Evolutionary conservation across 352 stramenopile genomes (phyloP).

Genomic region (Aphanomyces stellatus): DNA sequence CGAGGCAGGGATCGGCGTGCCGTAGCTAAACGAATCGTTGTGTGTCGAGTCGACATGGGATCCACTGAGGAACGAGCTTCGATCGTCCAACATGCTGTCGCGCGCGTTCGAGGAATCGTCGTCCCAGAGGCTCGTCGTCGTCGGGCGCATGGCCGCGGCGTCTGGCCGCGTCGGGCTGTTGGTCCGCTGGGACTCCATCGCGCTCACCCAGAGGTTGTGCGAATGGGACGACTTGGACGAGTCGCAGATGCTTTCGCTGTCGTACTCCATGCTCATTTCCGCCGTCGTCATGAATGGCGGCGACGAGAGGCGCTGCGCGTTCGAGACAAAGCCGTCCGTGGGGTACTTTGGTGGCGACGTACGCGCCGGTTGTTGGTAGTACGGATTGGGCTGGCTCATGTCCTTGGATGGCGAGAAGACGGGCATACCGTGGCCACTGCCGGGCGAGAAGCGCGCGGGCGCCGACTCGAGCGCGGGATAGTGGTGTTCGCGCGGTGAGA

Average conservation of each 20-base stretch:
- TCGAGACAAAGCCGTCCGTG: neutral
- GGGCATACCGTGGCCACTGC: neutral
- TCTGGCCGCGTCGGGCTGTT: neutral
- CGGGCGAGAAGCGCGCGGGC: neutral
- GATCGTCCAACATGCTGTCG: neutral
- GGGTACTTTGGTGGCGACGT: neutral
- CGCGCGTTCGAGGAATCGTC: conserved; percentile 2
- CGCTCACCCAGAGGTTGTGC: conserved; percentile 1
- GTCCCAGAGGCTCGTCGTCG: neutral
- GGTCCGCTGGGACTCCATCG: neutral
- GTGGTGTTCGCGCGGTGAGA: neutral
- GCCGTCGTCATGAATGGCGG: neutral
- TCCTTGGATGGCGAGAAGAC: neutral
- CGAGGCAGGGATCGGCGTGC: neutral
- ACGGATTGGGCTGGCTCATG: neutral
- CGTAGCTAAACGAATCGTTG: neutral
- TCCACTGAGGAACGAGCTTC: neutral
- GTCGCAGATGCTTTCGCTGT: neutral
- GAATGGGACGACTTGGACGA: neutral
- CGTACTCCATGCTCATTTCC: neutral
- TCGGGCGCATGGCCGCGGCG: neutral
- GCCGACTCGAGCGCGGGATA: neutral
- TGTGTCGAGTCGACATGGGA: neutral
- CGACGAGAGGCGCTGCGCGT: neutral
- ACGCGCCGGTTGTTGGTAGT: neutral